Percentiles rank a stretch among this genome's conserved stretches.
Conservation (phyloP, 2,329 filamentous ascomycete species). For the Talaromyces sp. region DNA sequence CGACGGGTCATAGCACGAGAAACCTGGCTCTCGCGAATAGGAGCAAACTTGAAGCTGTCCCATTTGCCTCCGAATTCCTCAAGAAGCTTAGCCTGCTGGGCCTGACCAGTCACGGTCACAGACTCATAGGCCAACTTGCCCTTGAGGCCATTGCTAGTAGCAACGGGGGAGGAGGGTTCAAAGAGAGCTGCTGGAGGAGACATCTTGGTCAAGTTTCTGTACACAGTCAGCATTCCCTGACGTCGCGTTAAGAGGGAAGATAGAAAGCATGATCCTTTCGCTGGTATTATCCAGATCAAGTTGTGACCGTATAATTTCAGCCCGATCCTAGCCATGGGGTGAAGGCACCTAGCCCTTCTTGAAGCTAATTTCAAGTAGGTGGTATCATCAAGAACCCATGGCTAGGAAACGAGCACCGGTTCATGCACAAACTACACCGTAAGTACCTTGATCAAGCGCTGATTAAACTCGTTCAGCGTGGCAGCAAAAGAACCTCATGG, state of each 20-base stretch:
- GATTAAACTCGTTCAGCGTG: conserved; percentile 13
- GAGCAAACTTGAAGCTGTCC: conserved; percentile 75
- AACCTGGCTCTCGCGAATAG: conserved; percentile 87
- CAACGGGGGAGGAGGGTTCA: conserved; percentile 38
- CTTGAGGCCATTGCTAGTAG: conserved; percentile 28
- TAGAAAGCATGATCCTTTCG: conserved; percentile 95
- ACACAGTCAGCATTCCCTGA: conserved; percentile 37
- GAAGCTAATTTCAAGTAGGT: conserved; percentile 18
- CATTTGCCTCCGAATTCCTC: conserved; percentile 69
- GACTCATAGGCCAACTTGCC: conserved; percentile 44
- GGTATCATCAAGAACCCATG: conserved; percentile 14
- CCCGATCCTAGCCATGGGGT: conserved; percentile 27
- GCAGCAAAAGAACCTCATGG: conserved; percentile 33
- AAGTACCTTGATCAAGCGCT: conserved; percentile 43
- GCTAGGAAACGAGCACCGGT: conserved; percentile 56
- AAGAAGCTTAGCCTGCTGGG: conserved; percentile 50
- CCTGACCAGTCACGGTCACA: conserved; percentile 31
- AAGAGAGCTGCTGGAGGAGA: conserved; percentile 70
- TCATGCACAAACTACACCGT: conserved; percentile 50
- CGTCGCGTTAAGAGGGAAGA: conserved; percentile 25
- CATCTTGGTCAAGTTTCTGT: conserved; percentile 53
- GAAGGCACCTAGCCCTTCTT: conserved; percentile 1
- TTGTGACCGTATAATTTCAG: conserved; percentile 86
- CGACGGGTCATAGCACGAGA: conserved; percentile 89
- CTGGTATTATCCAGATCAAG: conserved; percentile 99